Base-by-base conservation (phyloP, 148 eudicot species). In the Camellia sinensis region DNA sequence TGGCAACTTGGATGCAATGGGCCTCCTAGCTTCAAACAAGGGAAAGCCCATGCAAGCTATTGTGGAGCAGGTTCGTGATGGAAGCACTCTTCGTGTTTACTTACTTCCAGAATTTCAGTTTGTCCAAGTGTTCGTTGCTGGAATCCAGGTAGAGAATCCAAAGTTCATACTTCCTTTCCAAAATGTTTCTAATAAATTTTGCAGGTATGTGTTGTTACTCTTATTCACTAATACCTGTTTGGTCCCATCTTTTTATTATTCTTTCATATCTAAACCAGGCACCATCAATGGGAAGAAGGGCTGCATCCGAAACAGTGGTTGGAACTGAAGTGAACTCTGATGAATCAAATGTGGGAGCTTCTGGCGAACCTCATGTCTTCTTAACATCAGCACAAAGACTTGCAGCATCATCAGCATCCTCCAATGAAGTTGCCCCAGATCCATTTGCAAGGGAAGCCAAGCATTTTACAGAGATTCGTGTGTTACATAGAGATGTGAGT, bases 61-160 rank as follows among this genome's bases (percentile, higher is more conserved):
- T 76, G 98, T 93, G 60, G 99, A 96, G 87, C 95, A 93, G 83
- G 95, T 90, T 82, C 99, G 97, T 65, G 94, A 94, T 85, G 99
- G 99, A 84, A 96, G 97, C 86, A 86, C 97, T 43, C 71, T 94
- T 73, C 91, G 93, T 44, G 94, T 87, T 53, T 92, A 91, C 76
- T 83, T 94, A 88, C 98, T 94, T 87, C 98, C 97, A 6, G 97
- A 89, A 37, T 92, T 90, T 80, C 94, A 91, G 86, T 92, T 82
- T 82, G 91, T 92, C 62, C 98, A 90, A 90, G 97, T 96, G 83
- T 88, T 89, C 67, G 87, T 94, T 75, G 93, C 97, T 46, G 99
- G 98, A 63, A 83, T 96, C 74, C 92, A 90, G 97, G 99, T 96
- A 83, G 44, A 54, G 10, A 76, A 69, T 60, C 41, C 66, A 10